Conservation (phyloP, 306 rosid genomes). For the Lotus japonicus region DNA sequence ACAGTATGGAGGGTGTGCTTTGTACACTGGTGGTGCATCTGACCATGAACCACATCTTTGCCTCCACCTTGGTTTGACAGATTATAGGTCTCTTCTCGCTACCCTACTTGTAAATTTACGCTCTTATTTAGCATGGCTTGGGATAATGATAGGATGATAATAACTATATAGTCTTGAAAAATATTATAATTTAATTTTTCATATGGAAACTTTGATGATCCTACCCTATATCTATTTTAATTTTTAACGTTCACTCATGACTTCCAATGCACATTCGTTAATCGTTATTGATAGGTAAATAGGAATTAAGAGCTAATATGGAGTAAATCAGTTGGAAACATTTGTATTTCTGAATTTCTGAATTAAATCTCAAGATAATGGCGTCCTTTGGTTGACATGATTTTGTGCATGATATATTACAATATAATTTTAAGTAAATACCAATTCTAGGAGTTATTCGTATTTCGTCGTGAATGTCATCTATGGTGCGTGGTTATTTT, state of each 20-base stretch:
- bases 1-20: constrained; percentile 64
- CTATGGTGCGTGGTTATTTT: too few species aligned
- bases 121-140: not conserved
- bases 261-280: not conserved
- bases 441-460: not conserved
- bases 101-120: not conserved
- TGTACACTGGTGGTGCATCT: constrained; percentile 34
- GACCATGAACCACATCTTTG: constrained; percentile 43
- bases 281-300: not conserved
- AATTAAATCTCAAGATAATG: not conserved
- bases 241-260: not conserved
- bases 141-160: not conserved
- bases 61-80: constrained; percentile 88
- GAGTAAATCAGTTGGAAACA: not conserved
- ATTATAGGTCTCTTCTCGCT: constrained; percentile 61
- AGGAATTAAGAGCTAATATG: not conserved
- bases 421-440: not conserved
- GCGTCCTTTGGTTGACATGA: not conserved
- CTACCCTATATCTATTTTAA: not conserved
- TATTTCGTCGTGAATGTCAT: not conserved
- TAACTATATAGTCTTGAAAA: not conserved
- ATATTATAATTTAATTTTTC: not conserved
- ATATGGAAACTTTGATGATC: not conserved
- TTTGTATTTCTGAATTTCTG: not conserved
- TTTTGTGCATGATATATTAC: not conserved